Evolutionary conservation across 176 grass and related monocot genomes (phyloP), one percentile per base, ranked within the genome.

Genomic region (Thalia dealbata): DNA sequence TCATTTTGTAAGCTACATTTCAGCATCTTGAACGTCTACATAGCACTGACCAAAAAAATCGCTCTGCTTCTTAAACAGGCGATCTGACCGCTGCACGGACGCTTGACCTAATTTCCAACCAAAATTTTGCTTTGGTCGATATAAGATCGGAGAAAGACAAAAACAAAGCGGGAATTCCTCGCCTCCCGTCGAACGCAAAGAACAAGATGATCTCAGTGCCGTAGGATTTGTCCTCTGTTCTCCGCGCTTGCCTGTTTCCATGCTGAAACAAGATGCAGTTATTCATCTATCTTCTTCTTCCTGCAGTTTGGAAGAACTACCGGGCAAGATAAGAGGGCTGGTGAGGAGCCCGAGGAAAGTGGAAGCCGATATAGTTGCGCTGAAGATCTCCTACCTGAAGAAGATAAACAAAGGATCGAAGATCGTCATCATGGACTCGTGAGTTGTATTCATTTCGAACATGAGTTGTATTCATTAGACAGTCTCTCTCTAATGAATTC

Each of bases 321-420:
- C 85, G 0, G 86, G 59, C 82, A 92, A 92, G 87, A 73, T 90
- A 3, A 97, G 83, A 76, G 76, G 87, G 29, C 84, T 90, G 74
- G 87, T 92, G 64, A 88, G 87, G 73, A 90, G 66, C 50, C 61
- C 81, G 8, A 90, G 79, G 83, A 83, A 84, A 75, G 85, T 86
- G 1, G 89, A 97, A 76, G 93, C 93, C 0, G 93, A 97, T 72
- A 88, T 97, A 50, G 63, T 84, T 0, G 93, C 93, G 6, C 50
- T 97, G 25, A 97, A 97, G 75, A 97, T 97, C 64, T 88, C 93
- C 12, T 97, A 84, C 80, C 85, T 97, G 54, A 97, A 92, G 86
- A 80, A 45, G 74, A 64, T 91, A 54, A 83, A 89, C 70, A 92
- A 90, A 76, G 87, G 89, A 42, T 88, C 93, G 23, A 97, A 86